A percentile compares a stretch with the other conserved stretches of the same genome.
These are phyloP conservation scores for Ganoderma boninense DNA, from an alignment of 1,284 basidiomycete genomes.

Conservation along the genomic window DNA sequence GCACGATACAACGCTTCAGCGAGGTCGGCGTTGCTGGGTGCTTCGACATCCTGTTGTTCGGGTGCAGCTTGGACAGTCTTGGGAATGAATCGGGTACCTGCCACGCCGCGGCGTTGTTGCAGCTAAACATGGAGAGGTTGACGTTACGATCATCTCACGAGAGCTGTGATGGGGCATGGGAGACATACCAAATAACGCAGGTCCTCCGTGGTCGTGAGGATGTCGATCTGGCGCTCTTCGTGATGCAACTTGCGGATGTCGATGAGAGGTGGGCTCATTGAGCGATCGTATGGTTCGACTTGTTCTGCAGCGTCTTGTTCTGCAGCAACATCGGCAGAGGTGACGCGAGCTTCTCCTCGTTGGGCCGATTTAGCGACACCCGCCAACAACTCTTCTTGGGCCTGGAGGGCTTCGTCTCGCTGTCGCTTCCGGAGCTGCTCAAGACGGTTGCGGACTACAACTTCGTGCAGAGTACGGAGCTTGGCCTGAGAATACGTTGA, in stretches of 20 bases:
- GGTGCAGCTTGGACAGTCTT: constrained; percentile 65
- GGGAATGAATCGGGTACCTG: constrained; percentile 86
- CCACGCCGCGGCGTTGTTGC: constrained; percentile 78
- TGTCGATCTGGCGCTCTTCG: constrained; percentile 84
- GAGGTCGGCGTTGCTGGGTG: constrained; percentile 77
- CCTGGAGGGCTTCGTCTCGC: constrained; percentile 92
- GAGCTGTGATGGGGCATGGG: neutral
- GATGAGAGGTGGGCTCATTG: constrained; percentile 83
- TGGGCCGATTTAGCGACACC: constrained; percentile 71
- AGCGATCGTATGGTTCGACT: constrained; percentile 78
- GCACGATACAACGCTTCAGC: constrained; percentile 88
- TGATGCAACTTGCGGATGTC: constrained; percentile 74
- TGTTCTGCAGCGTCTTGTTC: constrained; percentile 62
- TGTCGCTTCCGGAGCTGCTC: constrained; percentile 96
- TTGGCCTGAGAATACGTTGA: constrained; percentile 69
- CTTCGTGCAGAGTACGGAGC: constrained; percentile 91
- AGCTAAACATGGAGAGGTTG: constrained; percentile 55
- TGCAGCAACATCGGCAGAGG: constrained; percentile 45
- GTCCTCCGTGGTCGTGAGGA: constrained; percentile 77
- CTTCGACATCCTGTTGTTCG: constrained; percentile 56
- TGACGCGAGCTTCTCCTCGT: constrained; percentile 47
- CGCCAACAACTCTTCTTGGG: constrained; percentile 90
- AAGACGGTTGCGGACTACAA: constrained; percentile 93
- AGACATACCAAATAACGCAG: constrained; percentile 70
- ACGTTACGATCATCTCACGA: neutral